These are phyloP conservation scores for Astragalus membranaceus DNA, from an alignment of 306 rosid species.

Conservation along the genomic window DNA sequence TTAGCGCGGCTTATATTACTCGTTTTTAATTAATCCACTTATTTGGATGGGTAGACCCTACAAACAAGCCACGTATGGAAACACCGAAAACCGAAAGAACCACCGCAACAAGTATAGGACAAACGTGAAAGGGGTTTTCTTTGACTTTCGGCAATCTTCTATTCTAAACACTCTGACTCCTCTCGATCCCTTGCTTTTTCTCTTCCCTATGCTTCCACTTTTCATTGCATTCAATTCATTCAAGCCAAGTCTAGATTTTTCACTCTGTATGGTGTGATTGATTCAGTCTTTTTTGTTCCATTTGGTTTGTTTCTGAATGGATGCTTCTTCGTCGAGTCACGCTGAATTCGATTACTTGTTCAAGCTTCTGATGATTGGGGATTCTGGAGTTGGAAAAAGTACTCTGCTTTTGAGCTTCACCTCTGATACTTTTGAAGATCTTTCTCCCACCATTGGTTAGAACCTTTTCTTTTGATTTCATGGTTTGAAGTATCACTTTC, in stretches of 20 bases:
- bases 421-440: constrained; percentile 61
- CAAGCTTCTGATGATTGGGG: constrained; percentile 76
- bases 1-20: too few relatives aligned
- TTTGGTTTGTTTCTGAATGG: constrained; percentile 28
- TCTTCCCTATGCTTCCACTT: neutral
- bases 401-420: constrained; percentile 65
- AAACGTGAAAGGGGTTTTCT: constrained; percentile 1
- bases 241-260: neutral
- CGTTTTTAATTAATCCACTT: too few relatives aligned
- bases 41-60: too few relatives aligned
- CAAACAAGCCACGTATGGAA: neutral
- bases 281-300: neutral
- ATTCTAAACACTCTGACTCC: neutral
- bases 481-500: too few relatives aligned
- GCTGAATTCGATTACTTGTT: constrained; percentile 74
- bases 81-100: neutral
- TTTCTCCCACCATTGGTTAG: constrained; percentile 80
- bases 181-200: neutral
- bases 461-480: too few relatives aligned
- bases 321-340: constrained; percentile 43
- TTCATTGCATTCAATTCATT: neutral
- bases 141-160: constrained; percentile 22
- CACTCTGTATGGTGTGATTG: neutral
- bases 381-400: constrained; percentile 89
- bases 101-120: neutral